Evolutionary conservation across 108 stramenopile species (phyloP).

Genomic region (Cyclotella cryptica): DNA sequence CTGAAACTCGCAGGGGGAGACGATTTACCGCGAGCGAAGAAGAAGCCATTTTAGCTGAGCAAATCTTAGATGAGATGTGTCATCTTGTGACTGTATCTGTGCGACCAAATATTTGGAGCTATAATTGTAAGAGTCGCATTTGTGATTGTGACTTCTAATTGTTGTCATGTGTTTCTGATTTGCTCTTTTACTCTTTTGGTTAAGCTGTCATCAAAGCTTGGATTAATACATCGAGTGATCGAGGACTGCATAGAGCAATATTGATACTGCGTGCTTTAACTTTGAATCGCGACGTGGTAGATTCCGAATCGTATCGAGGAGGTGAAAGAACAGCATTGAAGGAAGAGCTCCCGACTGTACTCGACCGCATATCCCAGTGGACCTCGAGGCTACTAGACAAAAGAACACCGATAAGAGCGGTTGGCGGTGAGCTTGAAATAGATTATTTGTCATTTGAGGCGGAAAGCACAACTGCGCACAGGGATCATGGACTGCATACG

Average conservation of each 20-base stretch:
- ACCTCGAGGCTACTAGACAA: neutral
- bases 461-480: neutral
- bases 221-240: conserved; percentile 34
- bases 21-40: conserved; percentile 46
- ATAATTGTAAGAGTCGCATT: conserved; percentile 35
- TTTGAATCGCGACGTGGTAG: conserved; percentile 4
- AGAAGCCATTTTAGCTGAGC: conserved; percentile 46
- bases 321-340: neutral
- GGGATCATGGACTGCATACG: neutral
- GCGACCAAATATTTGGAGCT: conserved; percentile 48
- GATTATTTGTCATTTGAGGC: neutral
- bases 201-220: conserved; percentile 48
- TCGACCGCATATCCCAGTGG: neutral
- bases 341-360: conserved; percentile 5
- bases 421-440: neutral
- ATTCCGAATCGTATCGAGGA: neutral
- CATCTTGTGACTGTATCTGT: conserved; percentile 30
- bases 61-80: conserved; percentile 47
- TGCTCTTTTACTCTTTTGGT: neutral
- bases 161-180: neutral
- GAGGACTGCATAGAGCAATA: conserved; percentile 33
- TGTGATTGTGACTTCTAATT: neutral
- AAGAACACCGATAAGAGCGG: neutral
- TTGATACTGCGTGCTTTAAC: conserved; percentile 22
- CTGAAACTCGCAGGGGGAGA: neutral